phyloP scores from a whole-genome alignment of 73 alveolate species.

The Paramecium primaurelia region DNA sequence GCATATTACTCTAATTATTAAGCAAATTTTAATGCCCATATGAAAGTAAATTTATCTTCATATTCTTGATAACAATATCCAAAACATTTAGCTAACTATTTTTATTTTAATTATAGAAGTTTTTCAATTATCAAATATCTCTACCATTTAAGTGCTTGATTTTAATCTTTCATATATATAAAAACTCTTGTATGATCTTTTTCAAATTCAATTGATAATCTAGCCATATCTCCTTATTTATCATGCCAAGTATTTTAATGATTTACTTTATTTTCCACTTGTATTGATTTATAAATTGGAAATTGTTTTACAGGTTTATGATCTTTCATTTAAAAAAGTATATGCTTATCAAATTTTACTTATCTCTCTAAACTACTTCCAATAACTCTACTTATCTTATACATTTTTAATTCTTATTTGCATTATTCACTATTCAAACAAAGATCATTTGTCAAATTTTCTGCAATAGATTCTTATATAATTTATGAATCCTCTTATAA shows the following conservation, averaged over 20 bases:
- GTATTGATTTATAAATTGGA: not conserved
- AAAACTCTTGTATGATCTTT: not conserved
- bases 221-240: not conserved
- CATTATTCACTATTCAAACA: not conserved
- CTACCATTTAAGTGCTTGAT: not conserved
- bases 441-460: not conserved
- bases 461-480: not conserved
- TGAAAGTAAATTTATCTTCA: not conserved
- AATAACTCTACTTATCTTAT: not conserved
- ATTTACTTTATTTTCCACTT: not conserved
- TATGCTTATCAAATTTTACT: not conserved
- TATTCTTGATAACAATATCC: slow-evolving; percentile 7
- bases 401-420: not conserved
- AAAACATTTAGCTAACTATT: not conserved
- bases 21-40: not conserved
- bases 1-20: not conserved
- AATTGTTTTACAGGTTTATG: not conserved
- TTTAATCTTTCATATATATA: not conserved
- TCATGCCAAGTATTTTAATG: not conserved
- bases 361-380: not conserved
- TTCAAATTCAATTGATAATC: not conserved
- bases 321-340: not conserved
- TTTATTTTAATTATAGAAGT: not conserved
- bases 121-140: not conserved
- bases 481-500: not conserved